Evolutionary conservation across 202 grass and related monocot species (phyloP).

Genomic region (Cymbopogon flexuosus): DNA sequence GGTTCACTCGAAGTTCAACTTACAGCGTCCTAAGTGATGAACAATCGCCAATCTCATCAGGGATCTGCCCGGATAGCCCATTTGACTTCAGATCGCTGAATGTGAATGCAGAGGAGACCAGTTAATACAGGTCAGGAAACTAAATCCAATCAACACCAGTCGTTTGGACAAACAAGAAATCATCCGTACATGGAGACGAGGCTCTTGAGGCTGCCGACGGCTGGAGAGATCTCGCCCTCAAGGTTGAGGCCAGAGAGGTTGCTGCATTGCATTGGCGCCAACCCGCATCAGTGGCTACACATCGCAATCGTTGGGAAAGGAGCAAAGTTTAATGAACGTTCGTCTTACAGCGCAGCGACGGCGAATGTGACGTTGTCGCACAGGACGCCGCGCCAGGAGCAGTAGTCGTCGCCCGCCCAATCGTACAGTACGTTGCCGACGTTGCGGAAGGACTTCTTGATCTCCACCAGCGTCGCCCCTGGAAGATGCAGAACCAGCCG

Average conservation of each 20-base stretch:
- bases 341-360: conserved; percentile 80
- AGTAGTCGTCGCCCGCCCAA: conserved; percentile 64
- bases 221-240: conserved; percentile 82
- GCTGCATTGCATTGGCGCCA: conserved; percentile 43
- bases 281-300: conserved; percentile 8
- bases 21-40: conserved; percentile 62
- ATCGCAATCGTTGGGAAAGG: background rate
- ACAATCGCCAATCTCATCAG: conserved; percentile 92
- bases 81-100: conserved; percentile 78
- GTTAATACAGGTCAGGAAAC: background rate
- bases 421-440: conserved; percentile 89
- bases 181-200: conserved; percentile 63
- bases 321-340: background rate
- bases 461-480: conserved; percentile 79
- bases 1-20: conserved; percentile 25
- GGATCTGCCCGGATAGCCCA: conserved; percentile 75
- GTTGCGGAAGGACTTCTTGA: conserved; percentile 95
- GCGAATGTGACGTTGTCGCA: conserved; percentile 85
- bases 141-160: background rate
- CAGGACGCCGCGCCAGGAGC: conserved; percentile 85
- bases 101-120: background rate
- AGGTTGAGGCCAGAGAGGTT: conserved; percentile 89
- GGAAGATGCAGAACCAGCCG: background rate
- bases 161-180: background rate
- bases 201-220: conserved; percentile 69